phyloP scores from a whole-genome alignment of 2,329 filamentous ascomycete genomes.

The Fusarium tjaetaba region DNA sequence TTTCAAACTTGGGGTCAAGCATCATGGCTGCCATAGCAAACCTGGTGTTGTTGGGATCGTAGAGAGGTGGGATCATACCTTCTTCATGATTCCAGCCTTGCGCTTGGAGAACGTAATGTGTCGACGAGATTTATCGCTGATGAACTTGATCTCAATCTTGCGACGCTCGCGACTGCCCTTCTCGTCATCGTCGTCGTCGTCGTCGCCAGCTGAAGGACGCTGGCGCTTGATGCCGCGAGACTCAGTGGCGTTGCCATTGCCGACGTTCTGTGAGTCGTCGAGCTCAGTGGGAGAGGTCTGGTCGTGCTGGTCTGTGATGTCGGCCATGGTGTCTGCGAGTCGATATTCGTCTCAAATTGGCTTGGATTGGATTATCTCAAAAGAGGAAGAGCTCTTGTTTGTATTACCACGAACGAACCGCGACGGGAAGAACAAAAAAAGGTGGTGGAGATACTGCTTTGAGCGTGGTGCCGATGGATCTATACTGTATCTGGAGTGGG shows the following conservation, averaged over 20 bases:
- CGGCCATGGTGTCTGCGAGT: conserved; percentile 68
- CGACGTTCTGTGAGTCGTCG: conserved; percentile 76
- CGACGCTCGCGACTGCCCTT: conserved; percentile 97
- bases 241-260: conserved; percentile 78
- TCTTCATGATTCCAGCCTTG: conserved; percentile 99
- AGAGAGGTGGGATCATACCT: conserved; percentile 69
- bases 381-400: conserved; percentile 42
- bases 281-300: conserved; percentile 78
- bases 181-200: conserved; percentile 97
- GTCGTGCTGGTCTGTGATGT: conserved; percentile 82
- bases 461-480: conserved; percentile 72
- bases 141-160: conserved; percentile 99
- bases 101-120: conserved; percentile 99
- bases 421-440: conserved; percentile 58
- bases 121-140: conserved; percentile 98
- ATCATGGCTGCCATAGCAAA: not conserved
- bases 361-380: conserved; percentile 40
- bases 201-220: conserved; percentile 84
- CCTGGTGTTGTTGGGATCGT: not conserved
- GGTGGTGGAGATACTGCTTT: conserved; percentile 72
- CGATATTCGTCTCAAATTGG: conserved; percentile 35
- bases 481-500: conserved; percentile 73
- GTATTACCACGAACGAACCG: conserved; percentile 50
- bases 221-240: conserved; percentile 89
- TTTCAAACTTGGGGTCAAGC: not conserved